phyloP scores from a whole-genome alignment of 495 filamentous ascomycete genomes.

The Lichina pygmaea region DNA sequence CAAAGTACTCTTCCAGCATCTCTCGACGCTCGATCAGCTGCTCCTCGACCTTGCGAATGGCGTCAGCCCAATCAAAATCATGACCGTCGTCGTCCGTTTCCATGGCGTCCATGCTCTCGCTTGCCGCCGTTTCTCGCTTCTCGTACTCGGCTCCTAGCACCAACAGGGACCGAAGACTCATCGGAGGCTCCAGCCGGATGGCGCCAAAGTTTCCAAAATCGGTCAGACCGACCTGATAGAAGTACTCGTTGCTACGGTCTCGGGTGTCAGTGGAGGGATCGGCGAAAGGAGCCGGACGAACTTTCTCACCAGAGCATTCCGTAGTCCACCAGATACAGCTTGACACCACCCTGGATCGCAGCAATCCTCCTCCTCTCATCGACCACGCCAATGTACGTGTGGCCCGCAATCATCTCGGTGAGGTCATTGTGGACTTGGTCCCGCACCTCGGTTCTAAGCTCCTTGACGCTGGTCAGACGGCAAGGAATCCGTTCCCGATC shows the following conservation, averaged over 20 bases:
- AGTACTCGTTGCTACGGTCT: slow-evolving; percentile 41
- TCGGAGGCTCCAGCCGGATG: slow-evolving; percentile 53
- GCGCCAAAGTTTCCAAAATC: slow-evolving; percentile 88
- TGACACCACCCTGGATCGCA: slow-evolving; percentile 80
- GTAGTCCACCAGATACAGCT: slow-evolving; percentile 85
- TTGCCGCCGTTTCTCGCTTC: slow-evolving; percentile 9
- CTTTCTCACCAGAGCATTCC: slow-evolving; percentile 29
- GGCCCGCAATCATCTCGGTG: slow-evolving; percentile 67
- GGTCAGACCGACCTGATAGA: slow-evolving; percentile 89
- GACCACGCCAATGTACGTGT: slow-evolving; percentile 83
- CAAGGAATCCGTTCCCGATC: slow-evolving; percentile 41
- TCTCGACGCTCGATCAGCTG: slow-evolving; percentile 47
- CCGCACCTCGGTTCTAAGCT: slow-evolving; percentile 55
- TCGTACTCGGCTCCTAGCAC: slow-evolving; percentile 47
- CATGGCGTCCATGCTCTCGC: slow-evolving; percentile 1
- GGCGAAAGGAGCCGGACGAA: neutral
- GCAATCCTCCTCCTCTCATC: slow-evolving; percentile 68
- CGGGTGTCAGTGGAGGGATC: neutral
- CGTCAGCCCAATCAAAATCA: slow-evolving; percentile 35
- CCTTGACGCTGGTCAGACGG: slow-evolving; percentile 53
- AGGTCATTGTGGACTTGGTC: slow-evolving; percentile 69
- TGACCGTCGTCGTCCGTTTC: slow-evolving; percentile 15
- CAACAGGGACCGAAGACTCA: slow-evolving; percentile 44
- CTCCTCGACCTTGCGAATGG: slow-evolving; percentile 29
- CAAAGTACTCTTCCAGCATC: slow-evolving; percentile 87